A percentile compares a stretch with the other conserved stretches of the same genome.
Evolutionary conservation across 768 basidiomycete genomes (phyloP).

Genomic region (Tremella yokohamensis): DNA sequence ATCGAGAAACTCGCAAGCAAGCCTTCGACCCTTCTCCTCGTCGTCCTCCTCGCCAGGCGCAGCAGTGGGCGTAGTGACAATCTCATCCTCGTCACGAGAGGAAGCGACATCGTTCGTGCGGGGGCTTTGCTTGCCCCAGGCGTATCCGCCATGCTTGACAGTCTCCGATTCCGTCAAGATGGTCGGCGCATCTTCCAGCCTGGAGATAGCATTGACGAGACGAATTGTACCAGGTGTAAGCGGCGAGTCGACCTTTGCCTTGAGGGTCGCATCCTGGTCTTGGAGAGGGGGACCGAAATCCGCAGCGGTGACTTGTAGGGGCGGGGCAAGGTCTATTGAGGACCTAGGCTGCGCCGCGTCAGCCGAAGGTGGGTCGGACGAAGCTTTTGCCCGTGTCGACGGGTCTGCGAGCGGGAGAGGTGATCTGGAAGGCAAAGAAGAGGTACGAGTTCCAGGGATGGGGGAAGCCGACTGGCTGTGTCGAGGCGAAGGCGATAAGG

Average conservation of each 20-base stretch:
- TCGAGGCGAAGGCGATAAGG: neutral
- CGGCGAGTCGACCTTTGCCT: conserved; percentile 2
- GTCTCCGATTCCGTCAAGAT: neutral
- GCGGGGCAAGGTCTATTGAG: neutral
- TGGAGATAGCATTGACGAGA: neutral
- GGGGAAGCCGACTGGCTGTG: neutral
- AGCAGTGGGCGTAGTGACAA: neutral
- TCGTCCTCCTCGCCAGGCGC: conserved; percentile 25
- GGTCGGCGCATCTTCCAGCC: neutral
- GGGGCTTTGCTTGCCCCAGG: conserved; percentile 1
- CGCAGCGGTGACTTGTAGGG: conserved; percentile 5
- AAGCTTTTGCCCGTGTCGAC: conserved; percentile 1
- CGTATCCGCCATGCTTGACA: neutral
- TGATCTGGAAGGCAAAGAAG: neutral
- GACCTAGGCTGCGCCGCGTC: neutral
- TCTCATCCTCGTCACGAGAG: conserved; percentile 6
- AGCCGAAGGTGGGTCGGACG: conserved; percentile 1
- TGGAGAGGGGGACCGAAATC: conserved; percentile 8
- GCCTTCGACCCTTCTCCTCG: conserved; percentile 60
- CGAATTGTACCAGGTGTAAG: neutral
- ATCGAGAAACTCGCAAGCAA: conserved; percentile 74
- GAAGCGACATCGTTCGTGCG: neutral
- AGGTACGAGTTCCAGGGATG: neutral
- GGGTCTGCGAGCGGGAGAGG: neutral
- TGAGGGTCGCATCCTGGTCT: conserved; percentile 3